phyloP scores from a whole-genome alignment of 2,329 filamentous ascomycete species.

The Xylariaceae sp. region DNA sequence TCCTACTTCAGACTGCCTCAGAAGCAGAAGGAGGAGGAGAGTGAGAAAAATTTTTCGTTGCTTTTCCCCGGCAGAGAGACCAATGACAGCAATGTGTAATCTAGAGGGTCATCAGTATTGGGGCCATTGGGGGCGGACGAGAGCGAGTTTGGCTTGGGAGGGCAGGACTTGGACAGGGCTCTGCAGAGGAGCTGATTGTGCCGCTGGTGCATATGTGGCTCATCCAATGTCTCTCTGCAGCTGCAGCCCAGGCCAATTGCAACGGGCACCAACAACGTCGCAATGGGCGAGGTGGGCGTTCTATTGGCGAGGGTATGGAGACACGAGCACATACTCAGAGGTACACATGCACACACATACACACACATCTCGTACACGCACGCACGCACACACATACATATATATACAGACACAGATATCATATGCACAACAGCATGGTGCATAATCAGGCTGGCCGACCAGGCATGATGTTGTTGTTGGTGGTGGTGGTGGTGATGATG shows the following conservation, averaged over 20 bases:
- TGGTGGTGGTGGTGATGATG: neutral
- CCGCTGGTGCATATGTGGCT: constrained; percentile 14
- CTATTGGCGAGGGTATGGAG: constrained; percentile 5
- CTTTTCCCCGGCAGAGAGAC: constrained; percentile 22
- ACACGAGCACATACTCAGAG: constrained; percentile 8
- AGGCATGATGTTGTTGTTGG: neutral
- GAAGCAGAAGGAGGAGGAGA: too few species aligned
- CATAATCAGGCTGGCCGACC: neutral
- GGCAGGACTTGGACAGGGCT: constrained; percentile 11
- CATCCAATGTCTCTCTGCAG: constrained; percentile 14
- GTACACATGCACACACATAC: neutral
- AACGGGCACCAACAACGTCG: constrained; percentile 4
- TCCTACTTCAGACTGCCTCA: constrained; percentile 27
- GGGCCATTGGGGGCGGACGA: constrained; percentile 1
- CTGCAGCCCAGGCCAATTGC: constrained; percentile 9
- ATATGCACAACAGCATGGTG: neutral
- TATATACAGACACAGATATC: neutral
- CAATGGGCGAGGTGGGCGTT: neutral
- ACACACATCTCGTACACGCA: too few species aligned
- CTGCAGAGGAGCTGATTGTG: constrained; percentile 7
- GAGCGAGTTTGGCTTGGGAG: constrained; percentile 8
- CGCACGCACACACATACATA: neutral
- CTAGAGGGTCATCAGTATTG: constrained; percentile 14
- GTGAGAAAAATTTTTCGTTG: constrained; percentile 19
- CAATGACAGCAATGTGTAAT: constrained; percentile 26